These are phyloP conservation scores for Fusarium austroafricanum DNA, from an alignment of 2,329 filamentous ascomycete genomes.

Conservation along the genomic window DNA sequence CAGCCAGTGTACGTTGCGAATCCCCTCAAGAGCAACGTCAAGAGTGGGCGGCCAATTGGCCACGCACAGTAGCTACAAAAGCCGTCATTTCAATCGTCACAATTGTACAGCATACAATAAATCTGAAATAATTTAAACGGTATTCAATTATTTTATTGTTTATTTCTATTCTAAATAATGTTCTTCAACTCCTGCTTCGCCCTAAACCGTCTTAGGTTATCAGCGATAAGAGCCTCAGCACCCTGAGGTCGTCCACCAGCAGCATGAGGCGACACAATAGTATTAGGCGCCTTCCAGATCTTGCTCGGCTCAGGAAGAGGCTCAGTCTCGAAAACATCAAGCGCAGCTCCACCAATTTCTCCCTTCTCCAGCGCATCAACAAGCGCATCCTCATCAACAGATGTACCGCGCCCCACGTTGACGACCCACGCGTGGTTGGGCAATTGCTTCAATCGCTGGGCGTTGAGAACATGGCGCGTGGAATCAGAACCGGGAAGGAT, in stretches of 20 bases:
- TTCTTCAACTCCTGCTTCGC: slow-evolving; percentile 71
- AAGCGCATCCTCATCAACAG: slow-evolving; percentile 62
- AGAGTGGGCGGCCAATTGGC: no score
- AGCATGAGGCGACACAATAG: slow-evolving; percentile 67
- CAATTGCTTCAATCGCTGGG: slow-evolving; percentile 63
- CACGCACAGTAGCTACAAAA: no score
- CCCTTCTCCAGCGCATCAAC: slow-evolving; percentile 57
- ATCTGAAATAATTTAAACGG: not conserved
- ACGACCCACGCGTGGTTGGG: slow-evolving; percentile 69
- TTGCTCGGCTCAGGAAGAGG: slow-evolving; percentile 57
- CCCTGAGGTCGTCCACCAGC: slow-evolving; percentile 71
- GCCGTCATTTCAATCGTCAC: no score
- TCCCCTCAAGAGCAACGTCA: not conserved
- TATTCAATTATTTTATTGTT: not conserved
- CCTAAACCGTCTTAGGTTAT: slow-evolving; percentile 70
- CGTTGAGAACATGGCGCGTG: slow-evolving; percentile 67
- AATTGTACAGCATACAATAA: no score
- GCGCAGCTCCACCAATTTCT: slow-evolving; percentile 60
- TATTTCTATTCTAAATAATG: slow-evolving; percentile 45
- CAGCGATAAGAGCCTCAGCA: slow-evolving; percentile 67
- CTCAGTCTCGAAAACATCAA: slow-evolving; percentile 62
- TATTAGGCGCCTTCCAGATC: slow-evolving; percentile 64
- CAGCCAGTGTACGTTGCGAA: no score
- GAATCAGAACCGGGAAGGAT: slow-evolving; percentile 69
- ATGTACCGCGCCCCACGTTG: slow-evolving; percentile 64